These are phyloP conservation scores for Trichoderma sp. DNA, from an alignment of 2,329 filamentous ascomycete species.

Conservation along the genomic window DNA sequence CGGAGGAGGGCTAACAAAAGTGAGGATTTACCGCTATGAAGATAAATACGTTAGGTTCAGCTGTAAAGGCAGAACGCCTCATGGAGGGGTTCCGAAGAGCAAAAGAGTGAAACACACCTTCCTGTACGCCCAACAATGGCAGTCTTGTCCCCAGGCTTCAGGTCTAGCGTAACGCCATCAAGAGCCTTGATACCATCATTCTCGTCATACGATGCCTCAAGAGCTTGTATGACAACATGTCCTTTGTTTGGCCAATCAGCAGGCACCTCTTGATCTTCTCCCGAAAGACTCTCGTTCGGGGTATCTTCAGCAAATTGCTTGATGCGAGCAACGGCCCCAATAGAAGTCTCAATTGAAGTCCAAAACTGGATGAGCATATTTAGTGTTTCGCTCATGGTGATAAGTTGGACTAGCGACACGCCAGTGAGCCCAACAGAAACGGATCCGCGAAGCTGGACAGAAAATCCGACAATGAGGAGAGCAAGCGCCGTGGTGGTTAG, in stretches of 20 bases:
- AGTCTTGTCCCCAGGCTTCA: slow-evolving; percentile 9
- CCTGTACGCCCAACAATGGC: slow-evolving; percentile 11
- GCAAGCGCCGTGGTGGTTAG: slow-evolving; percentile 48
- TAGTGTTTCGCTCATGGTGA: slow-evolving; percentile 36
- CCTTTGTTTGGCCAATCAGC: slow-evolving; percentile 34
- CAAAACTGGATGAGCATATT: slow-evolving; percentile 37
- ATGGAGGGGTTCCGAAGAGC: too few relatives aligned
- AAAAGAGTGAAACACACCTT: slow-evolving; percentile 25
- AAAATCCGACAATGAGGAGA: slow-evolving; percentile 47
- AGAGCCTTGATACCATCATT: slow-evolving; percentile 36
- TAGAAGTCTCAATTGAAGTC: slow-evolving; percentile 40
- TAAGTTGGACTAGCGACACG: slow-evolving; percentile 33
- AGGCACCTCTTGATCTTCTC: slow-evolving; percentile 26
- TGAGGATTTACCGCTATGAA: slow-evolving; percentile 50
- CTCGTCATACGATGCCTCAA: slow-evolving; percentile 31
- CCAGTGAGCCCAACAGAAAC: slow-evolving; percentile 35
- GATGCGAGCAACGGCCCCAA: slow-evolving; percentile 37
- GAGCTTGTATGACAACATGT: slow-evolving; percentile 27
- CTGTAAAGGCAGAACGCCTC: slow-evolving; percentile 20
- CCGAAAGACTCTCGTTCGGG: slow-evolving; percentile 28
- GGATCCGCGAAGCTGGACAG: slow-evolving; percentile 34
- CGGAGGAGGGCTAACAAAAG: slow-evolving; percentile 48
- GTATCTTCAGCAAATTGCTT: slow-evolving; percentile 34
- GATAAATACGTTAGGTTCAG: neutral
- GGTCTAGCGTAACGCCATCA: slow-evolving; percentile 37